Base-by-base conservation (phyloP, 176 grass and related monocot species). In the Calamus simplicifolius region DNA sequence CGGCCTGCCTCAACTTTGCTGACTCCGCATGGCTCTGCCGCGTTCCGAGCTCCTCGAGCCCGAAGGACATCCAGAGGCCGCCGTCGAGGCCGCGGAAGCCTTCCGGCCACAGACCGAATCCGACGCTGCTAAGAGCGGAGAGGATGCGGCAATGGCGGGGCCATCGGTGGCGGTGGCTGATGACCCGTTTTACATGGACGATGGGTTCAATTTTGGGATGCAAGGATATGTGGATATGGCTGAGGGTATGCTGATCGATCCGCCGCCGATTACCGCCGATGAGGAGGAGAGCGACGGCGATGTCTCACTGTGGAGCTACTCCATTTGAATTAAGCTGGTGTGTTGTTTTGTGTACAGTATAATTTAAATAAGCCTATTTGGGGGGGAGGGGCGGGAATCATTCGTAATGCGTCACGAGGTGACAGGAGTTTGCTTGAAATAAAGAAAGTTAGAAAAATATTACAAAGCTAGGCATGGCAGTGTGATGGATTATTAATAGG, bases 1-100 rank as follows among this genome's bases (percentile, higher is more conserved):
- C 65, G 3, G 65, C 65, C 4, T 68, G 65, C 65, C 65, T 68
- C 65, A 68, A 68, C 13, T 68, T 68, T 52, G 65, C 65, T 13
- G 65, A 68, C 26, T 68, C 65, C 17, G 29, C 65, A 5, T 56
- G 51, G 51, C 51, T 68, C 27, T 52, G 54, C 8, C 65, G 18
- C 27, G 51, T 18, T 17, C 65, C 65, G 0, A 10, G 29, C 5
- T 68, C 65, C 4, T 56, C 65, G 26, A 68, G 29, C 28, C 51
- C 52, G 1, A 12, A 4, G 16, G 65, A 68, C 51, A 68, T 68
- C 29, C 65, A 28, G 16, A 68, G 21, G 65, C 65, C 6, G 65
- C 65, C 4, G 13, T 52, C 2, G 25, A 18, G 3, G 65, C 52
- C 1, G 65, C 65, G 26, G 65, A 68, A 51, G 18, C 52, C 27